phyloP scores from a whole-genome alignment of 768 basidiomycete species.

The Kwoniella europaea region DNA sequence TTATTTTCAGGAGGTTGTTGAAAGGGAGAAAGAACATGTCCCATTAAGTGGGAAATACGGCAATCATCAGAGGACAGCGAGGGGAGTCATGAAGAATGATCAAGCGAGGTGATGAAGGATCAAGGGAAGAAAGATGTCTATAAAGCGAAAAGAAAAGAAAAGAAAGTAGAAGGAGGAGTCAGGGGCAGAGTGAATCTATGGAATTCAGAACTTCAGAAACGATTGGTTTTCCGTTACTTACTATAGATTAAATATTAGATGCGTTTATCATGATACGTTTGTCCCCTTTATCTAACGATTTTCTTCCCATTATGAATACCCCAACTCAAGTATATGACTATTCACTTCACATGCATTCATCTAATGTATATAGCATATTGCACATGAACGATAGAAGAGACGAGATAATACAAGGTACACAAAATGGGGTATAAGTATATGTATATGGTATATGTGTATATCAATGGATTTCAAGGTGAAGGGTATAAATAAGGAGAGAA shows the following conservation, averaged over 20 bases:
- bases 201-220: no score
- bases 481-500: not conserved
- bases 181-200: no score
- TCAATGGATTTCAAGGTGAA: not conserved
- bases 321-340: not conserved
- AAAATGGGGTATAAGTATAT: not conserved
- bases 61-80: not conserved
- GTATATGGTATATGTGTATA: not conserved
- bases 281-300: no score
- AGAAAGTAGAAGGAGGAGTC: no score
- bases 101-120: no score
- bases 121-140: no score
- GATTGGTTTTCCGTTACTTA: no score
- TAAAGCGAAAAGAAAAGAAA: no score
- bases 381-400: not conserved
- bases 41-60: constrained; percentile 64
- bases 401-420: constrained; percentile 1
- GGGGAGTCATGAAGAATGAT: not conserved
- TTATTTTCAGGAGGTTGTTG: constrained; percentile 70
- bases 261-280: no score
- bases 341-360: not conserved
- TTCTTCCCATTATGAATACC: not conserved
- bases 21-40: constrained; percentile 81
- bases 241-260: not conserved
- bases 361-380: not conserved